Evolutionary conservation across 176 grass and related monocot genomes (phyloP), one percentile per base, ranked within the genome.

Genomic region (Oryza glaberrima): DNA sequence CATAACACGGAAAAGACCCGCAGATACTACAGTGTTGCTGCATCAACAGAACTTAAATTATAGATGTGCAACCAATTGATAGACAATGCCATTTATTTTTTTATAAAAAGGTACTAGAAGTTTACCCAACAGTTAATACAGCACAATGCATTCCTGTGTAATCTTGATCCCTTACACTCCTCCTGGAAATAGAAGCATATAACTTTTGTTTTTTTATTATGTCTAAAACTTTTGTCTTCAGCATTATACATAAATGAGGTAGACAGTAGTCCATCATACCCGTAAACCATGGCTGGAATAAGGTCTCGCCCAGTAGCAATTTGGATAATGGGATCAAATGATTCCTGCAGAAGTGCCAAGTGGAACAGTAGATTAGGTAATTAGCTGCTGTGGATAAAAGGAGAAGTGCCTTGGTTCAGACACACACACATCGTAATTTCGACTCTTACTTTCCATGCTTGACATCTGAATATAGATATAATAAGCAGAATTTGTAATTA

Each of bases 261-360:
- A 28, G 20, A 83, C 14, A 77, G 43, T 70, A 68, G 9, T 78
- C 79, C 46, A 76, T 82, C 84, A 60, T 88, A 99, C 96, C 96
- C 96, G 66, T 96, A 94, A 79, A 99, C 89, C 96, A 99, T 99
- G 48, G 89, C 82, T 86, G 96, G 93, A 87, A 99, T 99, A 76
- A 99, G 93, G 73, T 99, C 96, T 60, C 88, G 68, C 41, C 94
- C 92, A 20, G 93, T 99, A 36, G 87, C 68, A 77, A 81, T 68
- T 78, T 99, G 93, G 76, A 94, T 67, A 61, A 99, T 96, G 20
- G 96, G 96, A 90, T 93, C 90, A 91, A 99, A 99, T 34, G 90
- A 96, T 85, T 92, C 96, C 93, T 99, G 63, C 67, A 92, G 64
- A 90, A 49, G 58, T 68, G 69, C 17, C 81, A 61, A 61, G 56